phyloP scores from a whole-genome alignment of 225 moss, liverwort and hornwort genomes.

The Bryum argenteum region DNA sequence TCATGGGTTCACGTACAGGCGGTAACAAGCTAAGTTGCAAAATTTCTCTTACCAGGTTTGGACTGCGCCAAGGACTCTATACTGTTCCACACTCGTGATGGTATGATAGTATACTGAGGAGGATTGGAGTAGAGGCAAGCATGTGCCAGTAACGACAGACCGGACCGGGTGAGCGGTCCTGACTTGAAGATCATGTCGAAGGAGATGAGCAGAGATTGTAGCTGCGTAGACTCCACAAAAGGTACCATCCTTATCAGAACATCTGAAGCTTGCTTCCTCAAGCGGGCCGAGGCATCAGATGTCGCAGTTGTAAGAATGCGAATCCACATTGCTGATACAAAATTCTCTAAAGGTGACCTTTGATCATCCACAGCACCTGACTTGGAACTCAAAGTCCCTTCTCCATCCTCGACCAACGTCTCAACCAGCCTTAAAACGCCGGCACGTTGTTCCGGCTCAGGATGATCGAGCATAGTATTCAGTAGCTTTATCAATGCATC shows the following conservation, averaged over 20 bases:
- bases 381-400: slow-evolving; percentile 32
- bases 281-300: slow-evolving; percentile 57
- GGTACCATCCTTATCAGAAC: slow-evolving; percentile 75
- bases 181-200: slow-evolving; percentile 61
- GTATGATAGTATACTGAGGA: slow-evolving; percentile 65
- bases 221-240: slow-evolving; percentile 60
- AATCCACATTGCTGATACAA: slow-evolving; percentile 78
- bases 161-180: slow-evolving; percentile 69
- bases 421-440: slow-evolving; percentile 72
- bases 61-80: slow-evolving; percentile 66
- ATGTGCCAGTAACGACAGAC: slow-evolving; percentile 71
- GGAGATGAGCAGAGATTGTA: slow-evolving; percentile 75
- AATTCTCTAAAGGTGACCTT: slow-evolving; percentile 41
- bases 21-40: slow-evolving; percentile 1
- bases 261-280: slow-evolving; percentile 68
- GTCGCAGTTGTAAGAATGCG: slow-evolving; percentile 64
- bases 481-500: slow-evolving; percentile 57
- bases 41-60: slow-evolving; percentile 61
- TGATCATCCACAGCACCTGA: slow-evolving; percentile 29
- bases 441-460: slow-evolving; percentile 89
- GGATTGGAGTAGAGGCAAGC: slow-evolving; percentile 66
- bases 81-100: slow-evolving; percentile 69
- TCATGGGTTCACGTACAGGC: neutral
- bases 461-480: slow-evolving; percentile 72
- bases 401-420: slow-evolving; percentile 58